Evolutionary conservation across 805 yeast genomes (phyloP), one percentile per base, ranked within the genome.

Genomic region (Candida sithepensis): DNA sequence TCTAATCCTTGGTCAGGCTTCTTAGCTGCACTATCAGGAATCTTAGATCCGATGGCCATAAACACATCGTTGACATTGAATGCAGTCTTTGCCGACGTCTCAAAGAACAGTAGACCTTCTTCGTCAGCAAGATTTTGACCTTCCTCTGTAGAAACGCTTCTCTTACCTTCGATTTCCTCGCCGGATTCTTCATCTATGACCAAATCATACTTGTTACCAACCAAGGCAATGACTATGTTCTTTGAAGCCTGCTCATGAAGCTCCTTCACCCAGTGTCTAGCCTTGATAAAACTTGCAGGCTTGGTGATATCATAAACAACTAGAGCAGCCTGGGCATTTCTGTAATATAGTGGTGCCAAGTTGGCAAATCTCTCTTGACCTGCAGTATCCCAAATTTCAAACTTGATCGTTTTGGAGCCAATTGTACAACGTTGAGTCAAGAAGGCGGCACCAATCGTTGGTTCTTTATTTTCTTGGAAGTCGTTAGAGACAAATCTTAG

Each of bases 391-490:
- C 96, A 88, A 50, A 88, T 88, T 64, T 88, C 96, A 65, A 88
- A 90, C 67, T 94, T 92, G 62, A 92, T 88, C 8, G 94, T 87
- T 60, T 85, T 79, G 51, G 84, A 85, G 43, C 94, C 87, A 61
- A 94, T 84, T 20, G 88, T 81, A 63, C 96, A 91, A 61, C 95
- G 82, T 65, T 92, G 98, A 34, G 99, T 92, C 48, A 92, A 72
- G 63, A 92, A 92, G 3, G 98, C 98, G 4, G 99, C 99, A 14
- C 99, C 99, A 57, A 92, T 92, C 2, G 99, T 92, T 20, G 97
- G 97, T 61, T 92, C 98, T 64, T 92, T 91, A 68, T 92, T 91
- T 66, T 91, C 98, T 66, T 94, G 96, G 69, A 92, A 92, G 63
- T 92, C 97, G 67, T 92, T 89, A 54, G 90, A 83, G 39, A 92